These are phyloP conservation scores for Inonotus hispidus DNA, from an alignment of 1,284 basidiomycete species.

Conservation along the genomic window DNA sequence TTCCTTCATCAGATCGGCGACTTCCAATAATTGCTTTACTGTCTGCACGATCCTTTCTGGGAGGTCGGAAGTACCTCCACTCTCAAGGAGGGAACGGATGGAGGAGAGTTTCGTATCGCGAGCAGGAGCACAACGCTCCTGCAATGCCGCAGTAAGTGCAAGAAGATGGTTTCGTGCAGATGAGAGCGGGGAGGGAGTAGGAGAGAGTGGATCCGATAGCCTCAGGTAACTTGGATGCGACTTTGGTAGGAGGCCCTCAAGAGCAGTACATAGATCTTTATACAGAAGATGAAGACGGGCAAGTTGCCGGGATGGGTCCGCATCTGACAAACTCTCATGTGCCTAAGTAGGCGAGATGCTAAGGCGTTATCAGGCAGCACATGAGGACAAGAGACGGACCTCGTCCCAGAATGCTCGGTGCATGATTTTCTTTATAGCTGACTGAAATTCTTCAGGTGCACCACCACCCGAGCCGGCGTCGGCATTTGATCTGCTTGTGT, in stretches of 20 bases:
- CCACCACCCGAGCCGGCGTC: background rate
- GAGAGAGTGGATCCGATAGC: constrained; percentile 52
- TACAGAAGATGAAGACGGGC: constrained; percentile 49
- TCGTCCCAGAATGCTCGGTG: constrained; percentile 69
- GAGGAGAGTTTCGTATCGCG: constrained; percentile 50
- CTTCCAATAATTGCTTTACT: constrained; percentile 40
- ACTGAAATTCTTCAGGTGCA: constrained; percentile 33
- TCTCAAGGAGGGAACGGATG: constrained; percentile 37
- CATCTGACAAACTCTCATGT: constrained; percentile 37
- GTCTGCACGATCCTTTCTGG: constrained; percentile 35
- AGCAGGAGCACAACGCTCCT: constrained; percentile 57
- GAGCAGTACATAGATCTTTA: constrained; percentile 42
- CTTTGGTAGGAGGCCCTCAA: constrained; percentile 49
- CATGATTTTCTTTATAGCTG: constrained; percentile 48
- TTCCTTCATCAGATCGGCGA: constrained; percentile 55
- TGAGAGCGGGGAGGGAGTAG: constrained; percentile 59
- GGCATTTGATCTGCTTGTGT: background rate
- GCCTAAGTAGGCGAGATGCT: constrained; percentile 29
- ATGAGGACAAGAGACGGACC: constrained; percentile 31
- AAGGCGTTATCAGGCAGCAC: constrained; percentile 13
- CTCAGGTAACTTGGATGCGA: constrained; percentile 41
- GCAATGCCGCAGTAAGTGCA: constrained; percentile 44
- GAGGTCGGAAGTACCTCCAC: background rate
- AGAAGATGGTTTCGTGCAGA: constrained; percentile 47
- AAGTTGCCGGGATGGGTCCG: constrained; percentile 40